These are phyloP conservation scores for Cordyceps pruinosa DNA, from an alignment of 2,329 filamentous ascomycete species.

Conservation along the genomic window DNA sequence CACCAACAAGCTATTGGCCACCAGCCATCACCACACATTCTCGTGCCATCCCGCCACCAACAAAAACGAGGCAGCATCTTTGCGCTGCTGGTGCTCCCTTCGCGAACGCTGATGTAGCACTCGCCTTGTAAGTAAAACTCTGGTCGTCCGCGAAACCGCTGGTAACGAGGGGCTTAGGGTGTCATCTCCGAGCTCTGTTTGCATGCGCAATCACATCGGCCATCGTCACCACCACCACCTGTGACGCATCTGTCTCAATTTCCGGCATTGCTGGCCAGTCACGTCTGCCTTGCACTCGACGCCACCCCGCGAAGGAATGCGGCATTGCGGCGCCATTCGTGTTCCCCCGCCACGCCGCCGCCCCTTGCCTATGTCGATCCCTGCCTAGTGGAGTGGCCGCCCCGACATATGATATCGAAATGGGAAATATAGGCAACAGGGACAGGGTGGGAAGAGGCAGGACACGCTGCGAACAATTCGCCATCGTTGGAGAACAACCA, in stretches of 20 bases:
- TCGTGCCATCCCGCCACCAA: background rate
- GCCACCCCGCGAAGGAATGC: background rate
- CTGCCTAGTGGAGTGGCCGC: background rate
- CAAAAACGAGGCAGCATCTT: background rate
- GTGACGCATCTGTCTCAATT: background rate
- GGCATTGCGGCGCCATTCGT: background rate
- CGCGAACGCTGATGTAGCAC: background rate
- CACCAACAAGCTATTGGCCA: background rate
- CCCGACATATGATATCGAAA: background rate
- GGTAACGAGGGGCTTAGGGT: background rate
- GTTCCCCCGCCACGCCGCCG: background rate
- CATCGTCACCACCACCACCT: background rate
- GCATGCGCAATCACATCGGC: background rate
- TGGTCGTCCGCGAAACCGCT: background rate
- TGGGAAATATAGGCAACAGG: background rate
- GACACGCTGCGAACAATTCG: background rate
- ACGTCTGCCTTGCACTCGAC: background rate
- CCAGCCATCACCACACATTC: background rate
- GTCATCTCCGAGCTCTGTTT: too few relatives aligned
- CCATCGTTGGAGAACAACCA: background rate
- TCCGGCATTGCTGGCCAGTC: background rate
- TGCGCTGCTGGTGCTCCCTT: too few relatives aligned
- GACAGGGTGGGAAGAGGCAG: too few relatives aligned
- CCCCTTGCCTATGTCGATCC: background rate
- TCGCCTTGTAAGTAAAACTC: background rate